A percentile compares a stretch with the other conserved stretches of the same genome.
Conservation (phyloP, 176 grass and related monocot species). For the Avena sativa region DNA sequence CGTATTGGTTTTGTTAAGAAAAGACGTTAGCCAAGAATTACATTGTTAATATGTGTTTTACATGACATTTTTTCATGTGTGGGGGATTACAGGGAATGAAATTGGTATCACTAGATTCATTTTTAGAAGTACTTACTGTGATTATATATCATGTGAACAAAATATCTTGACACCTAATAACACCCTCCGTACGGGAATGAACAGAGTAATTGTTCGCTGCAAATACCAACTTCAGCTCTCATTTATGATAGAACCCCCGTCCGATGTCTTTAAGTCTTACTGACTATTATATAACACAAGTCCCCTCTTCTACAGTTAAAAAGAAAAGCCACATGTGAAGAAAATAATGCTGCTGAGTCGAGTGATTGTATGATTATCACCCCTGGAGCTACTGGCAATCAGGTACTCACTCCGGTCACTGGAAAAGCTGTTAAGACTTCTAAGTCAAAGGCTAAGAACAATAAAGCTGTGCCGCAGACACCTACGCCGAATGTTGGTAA, state of each 20-base stretch:
- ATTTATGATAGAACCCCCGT: slow-evolving; percentile 23
- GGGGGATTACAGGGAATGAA: not conserved
- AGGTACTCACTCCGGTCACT: slow-evolving; percentile 74
- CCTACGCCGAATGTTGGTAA: slow-evolving; percentile 89
- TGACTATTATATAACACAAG: slow-evolving; percentile 30
- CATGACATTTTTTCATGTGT: not conserved
- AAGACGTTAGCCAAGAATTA: not conserved
- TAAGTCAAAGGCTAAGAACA: slow-evolving; percentile 77
- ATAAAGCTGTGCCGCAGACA: slow-evolving; percentile 70
- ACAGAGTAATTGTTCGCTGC: not conserved
- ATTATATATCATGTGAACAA: not conserved
- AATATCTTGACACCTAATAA: not conserved
- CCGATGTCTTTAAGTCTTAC: slow-evolving; percentile 20
- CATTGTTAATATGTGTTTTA: not conserved
- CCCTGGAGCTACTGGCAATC: slow-evolving; percentile 51
- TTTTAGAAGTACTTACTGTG: not conserved
- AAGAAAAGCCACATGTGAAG: slow-evolving; percentile 62
- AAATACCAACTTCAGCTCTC: not conserved
- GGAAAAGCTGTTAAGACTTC: slow-evolving; percentile 67
- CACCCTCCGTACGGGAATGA: not conserved
- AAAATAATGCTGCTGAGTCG: slow-evolving; percentile 68
- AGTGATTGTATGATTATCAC: slow-evolving; percentile 72
- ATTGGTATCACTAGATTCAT: not conserved
- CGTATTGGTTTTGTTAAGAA: not conserved
- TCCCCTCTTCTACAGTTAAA: slow-evolving; percentile 64